These are phyloP conservation scores for Aeminium ludgeri DNA, from an alignment of 495 filamentous ascomycete genomes.

Conservation along the genomic window DNA sequence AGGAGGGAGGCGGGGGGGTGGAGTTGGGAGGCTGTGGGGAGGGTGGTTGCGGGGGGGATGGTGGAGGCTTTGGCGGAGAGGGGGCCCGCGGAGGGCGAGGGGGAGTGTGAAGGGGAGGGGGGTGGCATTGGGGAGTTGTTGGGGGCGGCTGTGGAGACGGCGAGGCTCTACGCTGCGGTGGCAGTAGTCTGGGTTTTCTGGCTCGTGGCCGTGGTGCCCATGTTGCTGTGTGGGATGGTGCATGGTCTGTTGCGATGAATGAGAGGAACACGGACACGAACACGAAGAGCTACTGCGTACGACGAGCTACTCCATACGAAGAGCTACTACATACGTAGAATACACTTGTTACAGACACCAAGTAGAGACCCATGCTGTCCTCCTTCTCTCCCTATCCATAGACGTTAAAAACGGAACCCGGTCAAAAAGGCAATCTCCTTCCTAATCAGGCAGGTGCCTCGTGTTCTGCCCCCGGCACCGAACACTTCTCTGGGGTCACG, in stretches of 20 bases:
- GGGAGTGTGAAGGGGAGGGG: constrained; percentile 22
- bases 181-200: constrained; percentile 17
- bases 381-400: no score
- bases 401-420: no score
- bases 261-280: no score
- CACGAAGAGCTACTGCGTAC: no score
- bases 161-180: constrained; percentile 13
- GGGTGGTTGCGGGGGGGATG: constrained; percentile 41
- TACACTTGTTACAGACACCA: no score
- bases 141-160: constrained; percentile 8
- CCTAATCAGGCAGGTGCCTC: no score
- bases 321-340: no score
- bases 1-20: constrained; percentile 37
- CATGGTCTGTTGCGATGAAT: constrained; percentile 6
- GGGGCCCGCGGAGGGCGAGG: constrained; percentile 5
- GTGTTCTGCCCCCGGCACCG: no score
- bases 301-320: no score
- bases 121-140: constrained; percentile 1
- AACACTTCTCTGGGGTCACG: no score
- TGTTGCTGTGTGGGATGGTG: constrained; percentile 10
- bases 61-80: constrained; percentile 24
- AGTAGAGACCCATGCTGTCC: no score
- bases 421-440: no score
- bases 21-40: constrained; percentile 49
- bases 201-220: constrained; percentile 15